Evolutionary conservation across 305 asterid species (phyloP), one percentile per base, ranked within the genome.

Genomic region (Rubia balearica): DNA sequence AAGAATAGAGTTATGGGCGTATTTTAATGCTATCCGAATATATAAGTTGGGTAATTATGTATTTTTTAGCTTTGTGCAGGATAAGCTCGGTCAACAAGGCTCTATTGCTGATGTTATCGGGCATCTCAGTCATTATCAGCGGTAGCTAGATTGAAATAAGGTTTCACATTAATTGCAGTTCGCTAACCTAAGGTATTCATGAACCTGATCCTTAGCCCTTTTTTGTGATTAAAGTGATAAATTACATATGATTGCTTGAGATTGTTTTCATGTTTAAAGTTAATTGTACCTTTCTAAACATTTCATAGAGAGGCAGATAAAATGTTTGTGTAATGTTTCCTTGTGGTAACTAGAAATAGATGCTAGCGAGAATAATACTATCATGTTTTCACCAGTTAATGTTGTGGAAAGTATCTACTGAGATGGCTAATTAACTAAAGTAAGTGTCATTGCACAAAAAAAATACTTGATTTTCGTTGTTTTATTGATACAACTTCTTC

Each of bases 111-210:
- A 80, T 90, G 97, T 65, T 97, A 93, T 80, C 85, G 94, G 70
- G 98, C 98, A 76, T 93, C 98, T 41, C 98, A 93, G 66, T 83
- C 97, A 56, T 79, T 90, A 74, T 84, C 96, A 65, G 97, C 96
- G 33, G 97, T 90, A 33, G 36, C 27, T 24, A 24, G 27, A 24
- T 24, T 24, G 1, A 24, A 24, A 1, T 24, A 1, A 1, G 1
- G 0, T 24, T 24, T 1, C 27, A 24, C 27, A 24, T 33, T 69
- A 93, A 93, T 61, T 96, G 98, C 61, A 93, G 98, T 83, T 85
- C 90, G 85, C 87, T 93, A 56, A 89, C 98, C 12, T 93, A 71
- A 90, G 98, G 98, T 93, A 2, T 5, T 12, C 68, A 36, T 45
- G 13, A 49, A 72, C 41, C 24, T 72, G 53, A 17, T 61, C 12